Conservation (phyloP, 352 stramenopile genomes). For the Globisporangium canariense region DNA sequence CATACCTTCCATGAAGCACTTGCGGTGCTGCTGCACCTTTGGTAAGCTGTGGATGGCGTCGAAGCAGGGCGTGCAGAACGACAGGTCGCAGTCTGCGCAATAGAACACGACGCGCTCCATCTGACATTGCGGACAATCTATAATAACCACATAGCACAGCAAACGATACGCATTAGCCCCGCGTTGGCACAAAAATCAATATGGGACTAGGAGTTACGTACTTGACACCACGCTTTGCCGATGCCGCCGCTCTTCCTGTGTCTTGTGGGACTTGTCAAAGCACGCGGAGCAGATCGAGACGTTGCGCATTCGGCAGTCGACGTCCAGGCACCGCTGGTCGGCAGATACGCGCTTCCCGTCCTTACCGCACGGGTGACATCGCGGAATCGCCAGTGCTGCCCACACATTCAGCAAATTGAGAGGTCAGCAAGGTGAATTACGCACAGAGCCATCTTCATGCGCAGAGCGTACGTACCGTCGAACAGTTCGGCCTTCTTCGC, state of each 20-base stretch:
- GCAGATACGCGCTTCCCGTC: constrained; percentile 2
- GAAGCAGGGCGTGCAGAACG: constrained; percentile 62
- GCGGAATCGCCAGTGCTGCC: constrained; percentile 10
- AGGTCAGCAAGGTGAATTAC: background rate
- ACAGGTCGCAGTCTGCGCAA: constrained; percentile 59
- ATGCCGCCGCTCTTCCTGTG: constrained; percentile 19
- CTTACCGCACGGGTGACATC: constrained; percentile 6
- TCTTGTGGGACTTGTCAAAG: constrained; percentile 14
- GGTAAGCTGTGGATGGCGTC: constrained; percentile 41
- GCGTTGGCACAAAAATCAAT: background rate
- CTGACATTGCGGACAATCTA: constrained; percentile 70
- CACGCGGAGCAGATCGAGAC: constrained; percentile 16
- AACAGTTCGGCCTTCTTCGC: constrained; percentile 11
- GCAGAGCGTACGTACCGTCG: background rate
- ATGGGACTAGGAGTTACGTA: constrained; percentile 16
- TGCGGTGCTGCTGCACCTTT: constrained; percentile 30
- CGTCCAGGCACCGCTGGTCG: constrained; percentile 17
- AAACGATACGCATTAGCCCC: background rate
- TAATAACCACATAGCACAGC: background rate
- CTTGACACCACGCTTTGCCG: constrained; percentile 21
- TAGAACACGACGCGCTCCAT: constrained; percentile 37
- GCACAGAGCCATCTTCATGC: background rate
- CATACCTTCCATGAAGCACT: constrained; percentile 41
- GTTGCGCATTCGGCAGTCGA: constrained; percentile 6
- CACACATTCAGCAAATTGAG: background rate